Conservation (phyloP, 2,329 filamentous ascomycete species). For the Bipolaris victoriae region DNA sequence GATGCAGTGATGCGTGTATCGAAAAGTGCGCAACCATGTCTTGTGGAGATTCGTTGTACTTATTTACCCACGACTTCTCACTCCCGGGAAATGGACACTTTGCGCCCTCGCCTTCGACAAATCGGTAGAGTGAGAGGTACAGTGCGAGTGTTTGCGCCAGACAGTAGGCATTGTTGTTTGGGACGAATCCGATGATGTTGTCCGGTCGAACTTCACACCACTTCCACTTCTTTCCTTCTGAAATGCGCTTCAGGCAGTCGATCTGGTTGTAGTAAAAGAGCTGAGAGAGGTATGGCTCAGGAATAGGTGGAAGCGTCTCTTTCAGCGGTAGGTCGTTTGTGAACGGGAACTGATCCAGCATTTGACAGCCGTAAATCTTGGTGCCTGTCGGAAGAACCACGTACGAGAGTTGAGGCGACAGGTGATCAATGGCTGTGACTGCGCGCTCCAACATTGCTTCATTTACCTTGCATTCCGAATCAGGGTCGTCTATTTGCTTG, state of each 20-base stretch:
- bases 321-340: slow-evolving; percentile 37
- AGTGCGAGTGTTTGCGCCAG: slow-evolving; percentile 48
- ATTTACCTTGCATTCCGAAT: slow-evolving; percentile 43
- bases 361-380: slow-evolving; percentile 50
- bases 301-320: slow-evolving; percentile 42
- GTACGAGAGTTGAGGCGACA: slow-evolving; percentile 36
- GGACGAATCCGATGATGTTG: slow-evolving; percentile 52
- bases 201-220: slow-evolving; percentile 52
- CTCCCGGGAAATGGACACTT: slow-evolving; percentile 50
- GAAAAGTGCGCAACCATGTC: slow-evolving; percentile 53
- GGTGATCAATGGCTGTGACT: slow-evolving; percentile 41
- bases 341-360: slow-evolving; percentile 47
- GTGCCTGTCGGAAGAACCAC: slow-evolving; percentile 47
- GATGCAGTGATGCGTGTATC: slow-evolving; percentile 52
- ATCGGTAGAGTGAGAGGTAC: slow-evolving; percentile 47
- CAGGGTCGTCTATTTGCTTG: slow-evolving; percentile 39
- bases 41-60: slow-evolving; percentile 50
- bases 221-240: slow-evolving; percentile 49
- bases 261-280: slow-evolving; percentile 54
- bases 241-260: slow-evolving; percentile 47
- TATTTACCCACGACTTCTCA: slow-evolving; percentile 47
- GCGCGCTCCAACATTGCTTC: slow-evolving; percentile 48
- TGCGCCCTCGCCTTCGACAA: slow-evolving; percentile 49
- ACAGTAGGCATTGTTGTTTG: slow-evolving; percentile 51
- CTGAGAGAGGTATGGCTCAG: slow-evolving; percentile 43